A percentile compares a stretch with the other conserved stretches of the same genome.
phyloP scores from a whole-genome alignment of 139 green algal genomes.

The Zygnema circumcarinatum region DNA sequence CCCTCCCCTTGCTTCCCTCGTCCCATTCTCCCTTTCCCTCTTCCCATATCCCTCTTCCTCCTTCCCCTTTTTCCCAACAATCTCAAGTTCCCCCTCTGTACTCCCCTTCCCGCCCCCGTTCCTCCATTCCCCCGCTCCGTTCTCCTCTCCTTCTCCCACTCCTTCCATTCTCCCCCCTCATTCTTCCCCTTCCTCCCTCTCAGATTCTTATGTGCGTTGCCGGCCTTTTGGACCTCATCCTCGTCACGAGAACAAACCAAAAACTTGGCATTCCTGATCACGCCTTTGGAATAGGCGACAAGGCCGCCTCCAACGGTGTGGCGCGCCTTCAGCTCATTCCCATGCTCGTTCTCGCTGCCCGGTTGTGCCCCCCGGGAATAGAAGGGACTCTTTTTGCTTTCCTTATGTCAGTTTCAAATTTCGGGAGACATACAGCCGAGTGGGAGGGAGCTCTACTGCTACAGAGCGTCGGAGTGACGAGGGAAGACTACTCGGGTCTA shows the following conservation, averaged over 20 bases:
- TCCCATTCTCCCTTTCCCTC: not conserved
- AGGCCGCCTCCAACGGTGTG: slow-evolving; percentile 85
- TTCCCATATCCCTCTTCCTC: slow-evolving; percentile 3
- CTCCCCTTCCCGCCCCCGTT: too few species aligned
- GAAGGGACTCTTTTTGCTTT: slow-evolving; percentile 97
- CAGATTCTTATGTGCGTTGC: not conserved
- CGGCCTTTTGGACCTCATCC: slow-evolving; percentile 75
- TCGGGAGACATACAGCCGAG: not conserved
- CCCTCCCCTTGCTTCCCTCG: too few species aligned
- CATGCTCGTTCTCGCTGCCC: slow-evolving; percentile 90
- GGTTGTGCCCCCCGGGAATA: slow-evolving; percentile 71
- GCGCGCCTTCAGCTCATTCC: slow-evolving; percentile 92
- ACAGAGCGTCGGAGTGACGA: slow-evolving; percentile 22
- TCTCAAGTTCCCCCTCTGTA: too few species aligned
- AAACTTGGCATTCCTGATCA: slow-evolving; percentile 76
- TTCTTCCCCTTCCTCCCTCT: not conserved
- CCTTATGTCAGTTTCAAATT: slow-evolving; percentile 92
- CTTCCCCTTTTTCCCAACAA: too few species aligned
- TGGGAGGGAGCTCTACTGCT: slow-evolving; percentile 49
- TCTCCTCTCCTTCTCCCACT: too few species aligned
- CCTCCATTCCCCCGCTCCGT: too few species aligned
- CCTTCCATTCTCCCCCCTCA: too few species aligned
- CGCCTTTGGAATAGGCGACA: slow-evolving; percentile 92
- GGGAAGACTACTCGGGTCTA: slow-evolving; percentile 32
- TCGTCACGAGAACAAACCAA: slow-evolving; percentile 70